Conservation (phyloP, 768 basidiomycete species). For the Russula sp. region DNA sequence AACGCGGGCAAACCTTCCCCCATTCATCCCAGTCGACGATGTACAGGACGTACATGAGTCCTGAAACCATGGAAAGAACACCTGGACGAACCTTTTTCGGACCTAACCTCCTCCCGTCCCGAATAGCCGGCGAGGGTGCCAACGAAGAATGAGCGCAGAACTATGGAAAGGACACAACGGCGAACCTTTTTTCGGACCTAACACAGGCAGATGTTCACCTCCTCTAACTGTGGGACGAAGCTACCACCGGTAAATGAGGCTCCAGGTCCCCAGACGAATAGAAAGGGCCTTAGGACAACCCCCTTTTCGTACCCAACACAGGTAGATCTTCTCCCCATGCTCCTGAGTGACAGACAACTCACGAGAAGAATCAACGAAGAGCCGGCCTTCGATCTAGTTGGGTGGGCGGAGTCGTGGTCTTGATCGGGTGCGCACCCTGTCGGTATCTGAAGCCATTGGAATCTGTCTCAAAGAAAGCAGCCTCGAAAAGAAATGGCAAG, state of each 20-base stretch:
- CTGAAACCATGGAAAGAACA: too few species aligned
- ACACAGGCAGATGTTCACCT: neutral
- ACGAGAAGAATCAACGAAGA: neutral
- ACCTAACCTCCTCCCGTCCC: too few species aligned
- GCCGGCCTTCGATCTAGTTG: neutral
- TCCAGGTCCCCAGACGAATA: neutral
- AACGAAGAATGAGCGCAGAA: neutral
- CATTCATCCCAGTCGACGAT: too few species aligned
- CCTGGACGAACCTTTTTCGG: too few species aligned
- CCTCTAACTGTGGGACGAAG: too few species aligned
- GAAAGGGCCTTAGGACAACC: neutral
- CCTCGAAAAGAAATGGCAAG: neutral
- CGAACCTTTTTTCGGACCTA: neutral
- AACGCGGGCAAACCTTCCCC: neutral
- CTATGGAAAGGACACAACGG: neutral
- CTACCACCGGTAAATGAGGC: too few species aligned
- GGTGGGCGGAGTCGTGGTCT: neutral
- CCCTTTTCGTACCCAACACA: neutral
- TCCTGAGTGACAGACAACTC: too few species aligned
- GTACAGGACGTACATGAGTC: too few species aligned
- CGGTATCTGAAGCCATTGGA: neutral
- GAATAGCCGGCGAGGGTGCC: too few species aligned
- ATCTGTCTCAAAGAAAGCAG: neutral
- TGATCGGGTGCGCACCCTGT: constrained; percentile 7
- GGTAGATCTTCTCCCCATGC: too few species aligned